A percentile compares a stretch with the other conserved stretches of the same genome.
phyloP scores from a whole-genome alignment of 768 basidiomycete genomes.

The Podaxis sp. region DNA sequence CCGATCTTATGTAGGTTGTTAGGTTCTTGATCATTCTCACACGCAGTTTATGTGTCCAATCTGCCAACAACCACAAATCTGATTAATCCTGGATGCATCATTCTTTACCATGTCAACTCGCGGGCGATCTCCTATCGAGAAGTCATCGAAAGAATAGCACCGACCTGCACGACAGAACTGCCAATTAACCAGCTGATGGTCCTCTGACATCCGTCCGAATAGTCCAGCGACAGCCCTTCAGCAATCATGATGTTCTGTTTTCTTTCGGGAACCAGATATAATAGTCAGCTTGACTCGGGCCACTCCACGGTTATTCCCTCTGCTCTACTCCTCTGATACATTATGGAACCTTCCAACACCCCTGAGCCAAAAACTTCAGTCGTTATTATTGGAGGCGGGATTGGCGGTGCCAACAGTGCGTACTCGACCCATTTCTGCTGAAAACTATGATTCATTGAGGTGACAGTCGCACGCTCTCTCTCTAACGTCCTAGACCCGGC shows the following conservation, averaged over 20 bases:
- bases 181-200: background rate
- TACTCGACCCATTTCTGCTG: background rate
- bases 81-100: background rate
- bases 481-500: constrained; percentile 44
- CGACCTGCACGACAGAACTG: background rate
- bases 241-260: background rate
- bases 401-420: constrained; percentile 11
- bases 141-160: background rate
- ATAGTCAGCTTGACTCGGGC: background rate
- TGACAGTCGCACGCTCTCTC: constrained; percentile 37
- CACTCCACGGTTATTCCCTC: background rate
- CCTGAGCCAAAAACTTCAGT: background rate
- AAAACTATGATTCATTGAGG: background rate
- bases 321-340: background rate
- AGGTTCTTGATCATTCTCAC: background rate
- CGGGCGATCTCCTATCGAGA: background rate
- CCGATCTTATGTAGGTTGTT: background rate
- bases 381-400: constrained; percentile 1
- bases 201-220: background rate
- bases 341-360: background rate
- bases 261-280: background rate
- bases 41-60: background rate
- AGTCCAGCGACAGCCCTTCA: background rate
- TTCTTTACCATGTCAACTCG: background rate
- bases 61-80: background rate